Evolutionary conservation across 495 filamentous ascomycete genomes (phyloP).

Genomic region (Alectoria sarmentosa): DNA sequence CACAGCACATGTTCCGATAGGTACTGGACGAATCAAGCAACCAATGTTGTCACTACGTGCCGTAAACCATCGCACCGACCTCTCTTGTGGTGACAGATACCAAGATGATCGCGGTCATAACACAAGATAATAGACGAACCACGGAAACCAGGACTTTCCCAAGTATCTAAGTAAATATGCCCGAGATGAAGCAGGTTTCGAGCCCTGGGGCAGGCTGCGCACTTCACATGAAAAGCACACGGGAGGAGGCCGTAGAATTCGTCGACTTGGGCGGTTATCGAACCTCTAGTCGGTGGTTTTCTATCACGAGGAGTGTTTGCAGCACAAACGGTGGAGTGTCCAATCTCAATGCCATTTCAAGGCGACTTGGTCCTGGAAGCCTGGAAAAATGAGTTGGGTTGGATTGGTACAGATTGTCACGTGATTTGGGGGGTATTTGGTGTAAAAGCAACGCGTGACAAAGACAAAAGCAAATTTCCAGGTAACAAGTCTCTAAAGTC

Average conservation of each 20-base stretch:
- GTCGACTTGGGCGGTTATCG: slow-evolving; percentile 15
- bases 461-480: neutral
- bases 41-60: neutral
- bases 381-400: too few relatives aligned
- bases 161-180: slow-evolving; percentile 7
- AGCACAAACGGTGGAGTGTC: neutral
- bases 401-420: neutral
- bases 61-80: neutral
- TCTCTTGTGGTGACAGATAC: neutral
- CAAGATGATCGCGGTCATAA: neutral
- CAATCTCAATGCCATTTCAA: neutral
- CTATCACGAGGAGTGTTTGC: neutral
- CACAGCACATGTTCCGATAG: neutral
- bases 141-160: neutral
- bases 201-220: slow-evolving; percentile 12
- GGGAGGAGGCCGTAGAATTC: neutral
- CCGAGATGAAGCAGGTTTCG: slow-evolving; percentile 12
- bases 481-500: neutral
- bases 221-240: slow-evolving; percentile 8
- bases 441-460: neutral
- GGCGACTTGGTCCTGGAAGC: neutral
- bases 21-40: neutral
- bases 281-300: neutral
- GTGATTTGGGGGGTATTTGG: neutral
- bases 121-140: neutral